Evolutionary conservation across 2,329 filamentous ascomycete species (phyloP), one percentile per base, ranked within the genome.

Genomic region (Aspergillus neoniger): DNA sequence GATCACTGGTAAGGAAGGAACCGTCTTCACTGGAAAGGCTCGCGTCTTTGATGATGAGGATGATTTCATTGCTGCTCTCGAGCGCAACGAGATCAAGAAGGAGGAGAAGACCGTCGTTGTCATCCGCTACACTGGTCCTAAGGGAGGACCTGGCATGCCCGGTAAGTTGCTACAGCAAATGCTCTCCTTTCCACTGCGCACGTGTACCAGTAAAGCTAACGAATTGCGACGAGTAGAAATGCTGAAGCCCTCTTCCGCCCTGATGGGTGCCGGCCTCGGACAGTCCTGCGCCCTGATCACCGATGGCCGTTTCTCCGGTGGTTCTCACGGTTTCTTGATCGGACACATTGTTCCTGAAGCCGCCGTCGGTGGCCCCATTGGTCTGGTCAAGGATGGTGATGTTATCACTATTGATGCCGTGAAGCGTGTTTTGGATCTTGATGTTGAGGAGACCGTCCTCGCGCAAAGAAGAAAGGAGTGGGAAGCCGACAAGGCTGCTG

Each of bases 291-390:
- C 89, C 3, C 80, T 91, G 39, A 88, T 91, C 75, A 91, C 89
- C 1, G 89, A 91, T 69, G 88, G 88, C 23, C 74, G 76, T 52
- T 78, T 78, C 72, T 77, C 75, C 8, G 92, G 92, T 60, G 92
- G 91, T 55, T 90, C 86, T 63, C 91, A 95, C 83, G 91, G 91
- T 41, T 95, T 95, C 84, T 81, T 95, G 67, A 94, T 95, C 70
- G 91, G 91, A 1, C 91, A 95, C 77, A 90, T 96, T 63, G 91
- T 93, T 43, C 92, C 92, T 25, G 92, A 96, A 79, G 92, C 92
- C 8, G 88, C 91, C 72, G 90, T 91, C 66, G 92, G 92, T 53
- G 92, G 92, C 0, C 92, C 92, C 2, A 95, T 96, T 63, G 92
- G 86, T 14, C 83, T 96, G 10, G 89, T 95, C n/a, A 76, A 85